Evolutionary conservation across 176 grass and related monocot species (phyloP).

Genomic region (Avena eriantha): DNA sequence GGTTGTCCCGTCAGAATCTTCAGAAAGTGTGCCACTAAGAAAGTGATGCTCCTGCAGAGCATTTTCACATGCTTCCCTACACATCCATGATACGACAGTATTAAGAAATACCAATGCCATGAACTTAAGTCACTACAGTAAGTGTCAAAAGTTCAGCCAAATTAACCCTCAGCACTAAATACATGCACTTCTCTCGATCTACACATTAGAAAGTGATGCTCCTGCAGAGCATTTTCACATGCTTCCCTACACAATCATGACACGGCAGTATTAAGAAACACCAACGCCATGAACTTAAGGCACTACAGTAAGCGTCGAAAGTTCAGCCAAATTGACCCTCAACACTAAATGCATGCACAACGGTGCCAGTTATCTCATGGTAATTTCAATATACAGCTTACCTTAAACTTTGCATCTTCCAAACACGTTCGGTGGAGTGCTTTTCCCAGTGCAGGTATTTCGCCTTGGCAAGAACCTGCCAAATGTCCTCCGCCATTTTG

Average conservation of each 20-base stretch:
- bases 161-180: not conserved
- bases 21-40: constrained; percentile 54
- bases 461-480: constrained; percentile 76
- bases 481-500: constrained; percentile 68
- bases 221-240: constrained; percentile 76
- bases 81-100: constrained; percentile 1
- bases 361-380: not conserved
- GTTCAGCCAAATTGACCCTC: not conserved
- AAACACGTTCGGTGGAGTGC: constrained; percentile 59
- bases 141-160: not conserved
- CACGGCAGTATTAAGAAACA: constrained; percentile 8
- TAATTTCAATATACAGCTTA: constrained; percentile 17
- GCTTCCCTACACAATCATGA: constrained; percentile 53
- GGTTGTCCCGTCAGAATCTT: constrained; percentile 26
- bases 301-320: not conserved
- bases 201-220: constrained; percentile 59
- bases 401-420: constrained; percentile 75
- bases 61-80: constrained; percentile 74
- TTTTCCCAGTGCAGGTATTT: constrained; percentile 83
- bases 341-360: not conserved
- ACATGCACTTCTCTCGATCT: not conserved
- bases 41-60: constrained; percentile 74
- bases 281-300: not conserved
- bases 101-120: not conserved
- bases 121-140: not conserved